A percentile compares a stretch with the other conserved stretches of the same genome.
These are phyloP conservation scores for Candida palmyrensis DNA, from an alignment of 805 yeast genomes.

Conservation along the genomic window DNA sequence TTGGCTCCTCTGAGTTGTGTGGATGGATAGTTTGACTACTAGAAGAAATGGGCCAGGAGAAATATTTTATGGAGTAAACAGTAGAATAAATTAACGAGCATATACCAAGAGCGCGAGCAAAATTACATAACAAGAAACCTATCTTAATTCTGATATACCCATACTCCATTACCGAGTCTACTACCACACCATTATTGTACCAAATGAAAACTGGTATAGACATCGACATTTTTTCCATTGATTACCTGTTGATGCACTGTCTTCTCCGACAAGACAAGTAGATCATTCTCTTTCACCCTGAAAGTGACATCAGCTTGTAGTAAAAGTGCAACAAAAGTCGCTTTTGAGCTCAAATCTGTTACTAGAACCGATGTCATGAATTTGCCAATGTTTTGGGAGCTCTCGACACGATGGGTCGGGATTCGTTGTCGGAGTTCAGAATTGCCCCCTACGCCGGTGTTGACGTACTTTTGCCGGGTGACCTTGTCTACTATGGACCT, in stretches of 20 bases:
- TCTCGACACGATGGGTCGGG: slow-evolving; percentile 6
- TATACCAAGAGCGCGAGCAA: background rate
- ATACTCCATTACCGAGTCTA: background rate
- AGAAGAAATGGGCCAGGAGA: slow-evolving; percentile 3
- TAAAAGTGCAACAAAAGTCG: slow-evolving; percentile 3
- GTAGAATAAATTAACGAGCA: background rate
- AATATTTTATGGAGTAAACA: background rate
- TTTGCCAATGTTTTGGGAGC: slow-evolving; percentile 4
- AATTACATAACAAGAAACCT: background rate
- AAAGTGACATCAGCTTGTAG: slow-evolving; percentile 4
- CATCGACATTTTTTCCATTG: slow-evolving; percentile 3
- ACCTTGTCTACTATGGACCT: too few species aligned
- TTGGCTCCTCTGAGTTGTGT: slow-evolving; percentile 1
- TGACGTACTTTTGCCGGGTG: too few species aligned
- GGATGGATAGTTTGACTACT: background rate
- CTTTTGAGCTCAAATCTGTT: slow-evolving; percentile 2
- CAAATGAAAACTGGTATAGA: slow-evolving; percentile 7
- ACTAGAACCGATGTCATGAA: slow-evolving; percentile 5
- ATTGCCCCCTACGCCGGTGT: too few species aligned
- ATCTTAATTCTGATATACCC: background rate
- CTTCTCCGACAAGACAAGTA: slow-evolving; percentile 1
- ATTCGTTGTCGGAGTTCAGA: too few species aligned
- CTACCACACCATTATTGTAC: slow-evolving; percentile 7
- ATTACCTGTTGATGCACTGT: slow-evolving; percentile 2
- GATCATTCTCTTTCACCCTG: slow-evolving; percentile 2